phyloP scores from a whole-genome alignment of 441 rosid genomes.

The Metrosideros polymorpha region DNA sequence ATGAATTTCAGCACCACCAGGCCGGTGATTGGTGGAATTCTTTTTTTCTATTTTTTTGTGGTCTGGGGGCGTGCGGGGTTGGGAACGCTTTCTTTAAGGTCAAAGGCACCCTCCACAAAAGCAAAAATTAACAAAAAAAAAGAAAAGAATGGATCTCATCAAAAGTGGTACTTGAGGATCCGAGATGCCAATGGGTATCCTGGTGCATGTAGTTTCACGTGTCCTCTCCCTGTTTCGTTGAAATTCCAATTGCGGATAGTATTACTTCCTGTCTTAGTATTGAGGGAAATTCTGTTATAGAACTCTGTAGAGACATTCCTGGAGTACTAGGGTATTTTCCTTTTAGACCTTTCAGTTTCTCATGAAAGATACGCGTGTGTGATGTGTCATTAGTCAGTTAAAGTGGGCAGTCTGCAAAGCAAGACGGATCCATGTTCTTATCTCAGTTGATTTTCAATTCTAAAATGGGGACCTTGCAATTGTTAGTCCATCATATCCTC shows the following conservation, averaged over 20 bases:
- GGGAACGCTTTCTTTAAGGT: not conserved
- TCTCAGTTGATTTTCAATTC: not conserved
- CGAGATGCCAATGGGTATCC: not conserved
- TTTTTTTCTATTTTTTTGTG: not conserved
- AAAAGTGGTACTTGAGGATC: not conserved
- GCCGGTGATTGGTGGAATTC: not conserved
- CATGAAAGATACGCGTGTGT: not conserved
- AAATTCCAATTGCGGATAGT: not conserved
- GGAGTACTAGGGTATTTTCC: not conserved
- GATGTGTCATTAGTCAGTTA: not conserved
- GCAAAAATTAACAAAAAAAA: not conserved
- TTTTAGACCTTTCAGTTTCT: not conserved
- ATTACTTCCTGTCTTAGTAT: not conserved
- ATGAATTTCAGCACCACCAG: not conserved
- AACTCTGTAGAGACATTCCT: not conserved
- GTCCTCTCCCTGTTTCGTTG: not conserved
- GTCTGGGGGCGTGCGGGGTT: not conserved
- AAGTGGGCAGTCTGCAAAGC: not conserved
- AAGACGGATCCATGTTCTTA: not conserved
- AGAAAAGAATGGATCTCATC: not conserved
- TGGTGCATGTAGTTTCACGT: not conserved
- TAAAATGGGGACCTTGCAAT: not conserved
- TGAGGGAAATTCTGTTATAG: not conserved
- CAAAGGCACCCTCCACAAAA: not conserved
- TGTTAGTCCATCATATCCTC: not conserved